phyloP scores from a whole-genome alignment of 2,329 filamentous ascomycete species.

The Ambrosiella beaveri region DNA sequence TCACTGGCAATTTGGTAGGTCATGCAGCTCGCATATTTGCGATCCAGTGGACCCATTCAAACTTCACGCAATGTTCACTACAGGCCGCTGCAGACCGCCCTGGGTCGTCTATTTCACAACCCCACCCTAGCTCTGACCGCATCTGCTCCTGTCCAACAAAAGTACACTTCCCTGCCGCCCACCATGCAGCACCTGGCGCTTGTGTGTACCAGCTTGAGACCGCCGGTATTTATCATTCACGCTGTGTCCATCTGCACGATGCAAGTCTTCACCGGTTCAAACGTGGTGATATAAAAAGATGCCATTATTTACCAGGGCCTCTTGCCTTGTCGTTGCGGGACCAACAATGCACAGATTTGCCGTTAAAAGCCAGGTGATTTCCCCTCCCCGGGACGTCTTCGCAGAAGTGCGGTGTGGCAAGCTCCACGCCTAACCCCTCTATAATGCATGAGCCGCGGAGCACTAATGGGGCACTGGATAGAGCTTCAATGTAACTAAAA shows the following conservation, averaged over 20 bases:
- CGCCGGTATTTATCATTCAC: not conserved
- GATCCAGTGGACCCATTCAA: not conserved
- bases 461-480: constrained; percentile 11
- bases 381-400: not conserved
- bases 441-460: constrained; percentile 12
- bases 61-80: not conserved
- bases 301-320: no score
- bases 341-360: not conserved
- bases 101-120: not conserved
- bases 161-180: not conserved
- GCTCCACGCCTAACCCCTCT: constrained; percentile 13
- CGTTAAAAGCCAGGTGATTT: not conserved
- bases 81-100: not conserved
- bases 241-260: not conserved
- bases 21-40: not conserved
- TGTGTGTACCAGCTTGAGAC: not conserved
- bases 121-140: not conserved
- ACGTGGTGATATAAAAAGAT: not conserved
- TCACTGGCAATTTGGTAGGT: not conserved
- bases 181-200: not conserved
- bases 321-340: no score
- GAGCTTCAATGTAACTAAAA: constrained; percentile 4
- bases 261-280: not conserved
- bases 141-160: not conserved
- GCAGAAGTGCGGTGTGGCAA: constrained; percentile 12